Base-by-base conservation (phyloP, 2,329 filamentous ascomycete species). In the Daldinia sp. region DNA sequence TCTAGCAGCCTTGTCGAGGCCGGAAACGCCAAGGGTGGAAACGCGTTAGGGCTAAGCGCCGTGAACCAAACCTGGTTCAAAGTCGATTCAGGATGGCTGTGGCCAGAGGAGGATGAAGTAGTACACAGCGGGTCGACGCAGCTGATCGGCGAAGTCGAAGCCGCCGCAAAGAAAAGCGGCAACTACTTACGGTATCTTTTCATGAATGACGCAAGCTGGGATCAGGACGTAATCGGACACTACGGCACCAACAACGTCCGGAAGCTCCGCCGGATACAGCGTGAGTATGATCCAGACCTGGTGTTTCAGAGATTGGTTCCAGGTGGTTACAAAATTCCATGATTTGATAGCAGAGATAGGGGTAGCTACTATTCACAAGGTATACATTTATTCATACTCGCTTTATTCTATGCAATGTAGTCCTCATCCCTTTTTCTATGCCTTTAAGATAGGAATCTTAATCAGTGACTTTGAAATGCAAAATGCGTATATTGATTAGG, bases 61-160 rank as follows among this genome's bases (percentile, higher is more conserved):
- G 67, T 60, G 1, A 54, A 48, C 33, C 67, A 69, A 28, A 69
- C 53, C 6, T 69, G 67, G 59, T 51, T 50, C 6, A 15, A 10
- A 30, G 48, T 53, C 4, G 54, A 48, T 35, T 20, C 54, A 2
- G 58, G 46, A 2, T 69, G 67, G 63, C 57, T 50, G 23, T 63
- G 30, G 5, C 50, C 57, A 30, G 58, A 57, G 4, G 56, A 64
- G 15, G 67, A 67, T 18, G 48, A 42, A 3, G 10, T 28, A 18
- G 58, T 55, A 4, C 59, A 62, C 23, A n/a, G 33, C 33, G 58
- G 33, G 12, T 37, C 51, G n/a, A 26, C 51, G 33, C 35, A 37
- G 30, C 4, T 55, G 20, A 41, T 41, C 30, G 51, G 13, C 35
- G 35, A 55, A 5, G 35, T 55, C n/a, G n/a, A 41, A 15, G 51